Base-by-base conservation (phyloP, 805 yeast genomes). In the Blastobotrys muscicola region DNA sequence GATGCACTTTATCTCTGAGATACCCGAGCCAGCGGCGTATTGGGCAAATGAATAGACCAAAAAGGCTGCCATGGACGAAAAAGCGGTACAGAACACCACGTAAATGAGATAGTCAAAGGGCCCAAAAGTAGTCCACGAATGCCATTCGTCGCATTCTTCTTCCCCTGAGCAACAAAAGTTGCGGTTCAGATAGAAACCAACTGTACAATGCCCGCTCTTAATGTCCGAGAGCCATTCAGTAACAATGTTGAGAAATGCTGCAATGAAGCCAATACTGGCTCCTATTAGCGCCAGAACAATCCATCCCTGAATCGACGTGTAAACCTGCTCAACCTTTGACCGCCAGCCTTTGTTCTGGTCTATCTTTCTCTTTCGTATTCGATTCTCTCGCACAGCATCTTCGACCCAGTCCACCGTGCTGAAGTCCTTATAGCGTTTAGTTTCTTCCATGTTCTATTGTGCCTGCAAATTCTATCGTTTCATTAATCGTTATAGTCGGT, bases 21-120 rank as follows among this genome's bases (percentile, higher is more conserved):
- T 94, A 0, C 99, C 99, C 5, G 95, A 84, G 0, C 99, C 99
- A 1, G 97, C 94, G 2, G 98, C 97, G 42, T 80, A 71, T 1
- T 95, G 95, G 0, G 95, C 89, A 52, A 76, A 78, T 10, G 60
- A 59, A 50, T 76, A 70, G 38, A 94, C 95, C 31, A 87, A 57
- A 10, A 71, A 58, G 0, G 90, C 85, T 1, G 95, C 80, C 8
- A 71, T 51, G 7, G 70, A 60, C 2, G 92, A 83, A 52, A 90
- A 78, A 0, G 66, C 11, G 0, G 79, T 64, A 4, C 94, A 82
- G 1, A 80, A 61, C 0, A 65, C 7, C 2, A 85, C 70, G 55
- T 80, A 90, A 0, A 75, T 56, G 1, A 75, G 1, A 55, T 85
- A 90, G 39, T 55, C 45, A 11, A 53, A 13, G 9, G 76, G 71